phyloP scores from a whole-genome alignment of 2,329 filamentous ascomycete genomes.

The Claviceps sp. region DNA sequence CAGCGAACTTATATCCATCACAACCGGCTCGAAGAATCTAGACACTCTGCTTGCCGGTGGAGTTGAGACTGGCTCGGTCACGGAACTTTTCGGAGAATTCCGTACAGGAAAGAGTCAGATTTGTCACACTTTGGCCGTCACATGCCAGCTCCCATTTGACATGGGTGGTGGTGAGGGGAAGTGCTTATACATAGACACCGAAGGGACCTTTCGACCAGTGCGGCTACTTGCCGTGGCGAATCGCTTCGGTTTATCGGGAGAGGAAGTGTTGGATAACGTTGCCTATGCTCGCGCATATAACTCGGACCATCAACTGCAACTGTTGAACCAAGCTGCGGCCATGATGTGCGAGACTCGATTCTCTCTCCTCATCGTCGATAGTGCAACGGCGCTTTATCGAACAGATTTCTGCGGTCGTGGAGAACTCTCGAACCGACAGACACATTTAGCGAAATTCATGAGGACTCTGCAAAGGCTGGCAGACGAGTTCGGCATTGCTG shows the following conservation, averaged over 20 bases:
- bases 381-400: constrained; percentile 85
- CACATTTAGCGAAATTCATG: constrained; percentile 80
- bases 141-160: constrained; percentile 93
- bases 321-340: constrained; percentile 84
- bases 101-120: constrained; percentile 97
- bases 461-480: constrained; percentile 66
- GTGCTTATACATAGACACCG: constrained; percentile 95
- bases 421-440: constrained; percentile 87
- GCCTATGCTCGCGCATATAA: constrained; percentile 98
- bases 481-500: constrained; percentile 85
- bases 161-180: constrained; percentile 99
- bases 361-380: constrained; percentile 89
- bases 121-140: constrained; percentile 95
- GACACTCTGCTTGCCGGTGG: constrained; percentile 91
- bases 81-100: constrained; percentile 96
- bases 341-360: constrained; percentile 99
- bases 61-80: constrained; percentile 93
- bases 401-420: constrained; percentile 96
- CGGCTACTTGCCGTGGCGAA: constrained; percentile 85
- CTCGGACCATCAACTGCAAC: constrained; percentile 90
- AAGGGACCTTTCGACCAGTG: constrained; percentile 91
- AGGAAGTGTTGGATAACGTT: constrained; percentile 96
- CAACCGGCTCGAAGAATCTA: constrained; percentile 92
- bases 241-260: constrained; percentile 83
- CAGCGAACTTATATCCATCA: constrained; percentile 95